Conservation (phyloP, 129 eudicot genomes). For the Escallonia herrerae region DNA sequence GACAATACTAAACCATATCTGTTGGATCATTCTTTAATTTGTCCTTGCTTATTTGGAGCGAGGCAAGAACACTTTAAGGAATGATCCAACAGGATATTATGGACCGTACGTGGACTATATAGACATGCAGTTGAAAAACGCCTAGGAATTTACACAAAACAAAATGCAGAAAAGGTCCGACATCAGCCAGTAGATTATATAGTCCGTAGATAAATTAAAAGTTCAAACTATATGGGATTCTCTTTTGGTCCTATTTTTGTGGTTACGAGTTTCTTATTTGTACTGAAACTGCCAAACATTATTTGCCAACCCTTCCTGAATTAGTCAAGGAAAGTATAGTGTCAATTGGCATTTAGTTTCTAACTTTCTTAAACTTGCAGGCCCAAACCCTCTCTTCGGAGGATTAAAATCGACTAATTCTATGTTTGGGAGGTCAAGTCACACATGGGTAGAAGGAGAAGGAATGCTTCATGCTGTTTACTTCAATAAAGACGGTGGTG, state of each 20-base stretch:
- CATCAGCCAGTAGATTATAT: no score
- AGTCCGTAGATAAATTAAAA: no score
- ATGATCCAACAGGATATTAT: no score
- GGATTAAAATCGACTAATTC: slow-evolving; percentile 54
- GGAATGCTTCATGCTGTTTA: slow-evolving; percentile 81
- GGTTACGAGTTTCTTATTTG: not conserved
- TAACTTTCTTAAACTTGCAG: slow-evolving; percentile 13
- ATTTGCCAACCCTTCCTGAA: no score
- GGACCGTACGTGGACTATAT: no score
- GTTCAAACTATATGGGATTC: not conserved
- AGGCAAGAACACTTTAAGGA: no score
- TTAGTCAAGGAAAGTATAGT: not conserved
- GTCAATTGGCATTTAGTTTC: not conserved
- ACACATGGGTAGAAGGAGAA: slow-evolving; percentile 83
- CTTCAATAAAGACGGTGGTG: slow-evolving; percentile 34
- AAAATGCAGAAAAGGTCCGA: no score
- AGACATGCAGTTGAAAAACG: no score
- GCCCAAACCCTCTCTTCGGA: slow-evolving; percentile 78
- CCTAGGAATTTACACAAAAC: no score
- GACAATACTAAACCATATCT: no score
- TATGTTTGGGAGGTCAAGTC: slow-evolving; percentile 58
- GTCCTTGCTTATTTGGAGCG: no score
- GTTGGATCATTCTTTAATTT: no score
- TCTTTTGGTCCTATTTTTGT: not conserved
- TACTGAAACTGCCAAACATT: not conserved